Conservation (phyloP, 768 basidiomycete genomes). For the Dioszegia aurantiaca region DNA sequence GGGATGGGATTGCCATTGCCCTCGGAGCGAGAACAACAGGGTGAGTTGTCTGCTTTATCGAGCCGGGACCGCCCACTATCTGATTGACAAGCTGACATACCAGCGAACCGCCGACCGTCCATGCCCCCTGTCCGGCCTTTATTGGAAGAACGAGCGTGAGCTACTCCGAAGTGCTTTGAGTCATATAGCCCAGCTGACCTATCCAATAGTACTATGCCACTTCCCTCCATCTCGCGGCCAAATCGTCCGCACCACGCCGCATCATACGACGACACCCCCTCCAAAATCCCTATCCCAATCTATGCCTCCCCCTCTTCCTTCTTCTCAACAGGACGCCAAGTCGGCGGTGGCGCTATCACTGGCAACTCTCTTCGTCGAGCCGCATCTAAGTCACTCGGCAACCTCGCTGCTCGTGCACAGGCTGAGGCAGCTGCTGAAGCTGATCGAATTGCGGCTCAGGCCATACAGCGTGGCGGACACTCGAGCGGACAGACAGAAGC, state of each 20-base stretch:
- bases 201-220: conserved; percentile 26
- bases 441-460: too few species aligned
- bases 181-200: neutral
- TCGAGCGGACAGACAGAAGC: conserved; percentile 14
- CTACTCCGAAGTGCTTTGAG: neutral
- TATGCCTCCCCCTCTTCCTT: conserved; percentile 22
- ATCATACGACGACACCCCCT: conserved; percentile 39
- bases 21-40: conserved; percentile 6
- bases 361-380: conserved; percentile 7
- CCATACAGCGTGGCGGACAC: too few species aligned
- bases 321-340: conserved; percentile 7
- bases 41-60: conserved; percentile 1
- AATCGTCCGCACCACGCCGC: conserved; percentile 29
- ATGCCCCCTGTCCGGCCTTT: conserved; percentile 28
- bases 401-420: conserved; percentile 30
- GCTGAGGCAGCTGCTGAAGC: conserved; percentile 22
- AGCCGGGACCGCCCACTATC: neutral
- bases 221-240: conserved; percentile 22
- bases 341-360: neutral
- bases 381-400: conserved; percentile 41
- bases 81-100: conserved; percentile 11
- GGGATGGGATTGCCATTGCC: neutral
- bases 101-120: conserved; percentile 24
- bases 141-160: conserved; percentile 42
- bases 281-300: conserved; percentile 41